A percentile compares a stretch with the other conserved stretches of the same genome.
These are phyloP conservation scores for Tuber aestivum DNA, from an alignment of 495 filamentous ascomycete species.

Conservation along the genomic window DNA sequence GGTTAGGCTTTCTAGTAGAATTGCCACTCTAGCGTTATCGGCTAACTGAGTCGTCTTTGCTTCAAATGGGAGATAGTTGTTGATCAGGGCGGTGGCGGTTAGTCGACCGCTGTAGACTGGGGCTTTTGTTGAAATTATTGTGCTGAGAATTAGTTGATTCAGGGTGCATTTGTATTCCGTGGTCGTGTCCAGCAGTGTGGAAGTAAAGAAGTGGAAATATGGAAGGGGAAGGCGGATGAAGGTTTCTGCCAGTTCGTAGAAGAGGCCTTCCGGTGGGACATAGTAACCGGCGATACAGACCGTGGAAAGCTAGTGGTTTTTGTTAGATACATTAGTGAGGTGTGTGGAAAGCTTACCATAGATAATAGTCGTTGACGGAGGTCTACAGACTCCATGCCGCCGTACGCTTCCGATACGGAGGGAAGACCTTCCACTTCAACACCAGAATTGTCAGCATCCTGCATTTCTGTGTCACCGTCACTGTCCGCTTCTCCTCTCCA, in stretches of 20 bases:
- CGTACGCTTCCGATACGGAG: slow-evolving; percentile 37
- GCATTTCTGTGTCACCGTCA: slow-evolving; percentile 33
- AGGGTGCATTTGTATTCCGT: slow-evolving; percentile 54
- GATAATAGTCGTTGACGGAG: slow-evolving; percentile 46
- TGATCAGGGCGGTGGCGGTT: slow-evolving; percentile 55
- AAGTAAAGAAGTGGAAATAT: slow-evolving; percentile 61
- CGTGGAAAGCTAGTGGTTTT: slow-evolving; percentile 48
- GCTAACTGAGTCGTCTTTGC: slow-evolving; percentile 57
- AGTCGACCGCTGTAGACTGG: slow-evolving; percentile 48
- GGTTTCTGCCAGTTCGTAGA: slow-evolving; percentile 60
- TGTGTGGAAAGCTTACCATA: slow-evolving; percentile 38
- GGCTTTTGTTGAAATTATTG: slow-evolving; percentile 56
- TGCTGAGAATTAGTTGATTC: slow-evolving; percentile 57
- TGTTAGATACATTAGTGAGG: slow-evolving; percentile 33
- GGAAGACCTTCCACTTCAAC: slow-evolving; percentile 33
- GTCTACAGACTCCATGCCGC: slow-evolving; percentile 45
- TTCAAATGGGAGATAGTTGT: slow-evolving; percentile 64
- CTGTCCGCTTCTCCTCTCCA: slow-evolving; percentile 42
- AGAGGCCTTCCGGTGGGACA: slow-evolving; percentile 54
- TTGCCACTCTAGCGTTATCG: slow-evolving; percentile 75
- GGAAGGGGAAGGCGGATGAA: slow-evolving; percentile 62
- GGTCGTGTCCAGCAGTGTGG: slow-evolving; percentile 48
- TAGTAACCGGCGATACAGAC: slow-evolving; percentile 52
- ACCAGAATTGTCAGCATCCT: slow-evolving; percentile 46
- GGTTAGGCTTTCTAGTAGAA: slow-evolving; percentile 67